A percentile compares a stretch with the other conserved stretches of the same genome.
phyloP scores from a whole-genome alignment of 31 red algal genomes.

The Porphyra umbilicalis region DNA sequence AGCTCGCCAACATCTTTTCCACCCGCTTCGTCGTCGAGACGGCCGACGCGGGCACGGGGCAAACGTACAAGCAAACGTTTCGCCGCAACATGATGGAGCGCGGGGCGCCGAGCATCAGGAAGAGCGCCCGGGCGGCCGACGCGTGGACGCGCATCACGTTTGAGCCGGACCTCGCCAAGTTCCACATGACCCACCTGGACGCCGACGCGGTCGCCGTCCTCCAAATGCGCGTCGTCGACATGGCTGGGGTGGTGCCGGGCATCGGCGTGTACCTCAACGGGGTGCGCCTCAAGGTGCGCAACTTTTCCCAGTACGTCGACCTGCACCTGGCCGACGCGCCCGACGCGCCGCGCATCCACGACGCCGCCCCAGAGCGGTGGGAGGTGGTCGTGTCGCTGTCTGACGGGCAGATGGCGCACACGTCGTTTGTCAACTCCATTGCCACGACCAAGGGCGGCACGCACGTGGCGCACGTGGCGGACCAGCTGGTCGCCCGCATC shows the following conservation, averaged over 20 bases:
- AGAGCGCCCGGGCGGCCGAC: slow-evolving; percentile 44
- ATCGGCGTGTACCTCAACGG: slow-evolving; percentile 88
- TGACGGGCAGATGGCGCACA: slow-evolving; percentile 81
- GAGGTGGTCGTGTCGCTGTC: slow-evolving; percentile 80
- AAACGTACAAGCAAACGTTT: slow-evolving; percentile 88
- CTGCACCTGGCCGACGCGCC: slow-evolving; percentile 49
- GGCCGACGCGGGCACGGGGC: slow-evolving; percentile 62
- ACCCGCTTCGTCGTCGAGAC: slow-evolving; percentile 93
- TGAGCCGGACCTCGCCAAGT: slow-evolving; percentile 85
- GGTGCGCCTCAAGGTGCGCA: slow-evolving; percentile 45
- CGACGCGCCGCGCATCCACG: slow-evolving; percentile 43
- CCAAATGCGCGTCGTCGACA: slow-evolving; percentile 93
- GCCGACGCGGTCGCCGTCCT: slow-evolving; percentile 78
- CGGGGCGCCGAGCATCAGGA: slow-evolving; percentile 68
- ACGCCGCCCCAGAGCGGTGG: slow-evolving; percentile 75
- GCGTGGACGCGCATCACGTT: slow-evolving; percentile 89
- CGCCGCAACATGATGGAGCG: slow-evolving; percentile 85
- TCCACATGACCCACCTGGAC: slow-evolving; percentile 78
- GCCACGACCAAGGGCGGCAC: slow-evolving; percentile 98
- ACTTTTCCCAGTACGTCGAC: slow-evolving; percentile 85
- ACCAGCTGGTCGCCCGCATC: slow-evolving; percentile 72
- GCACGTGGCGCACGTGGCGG: slow-evolving; percentile 86
- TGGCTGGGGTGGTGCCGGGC: slow-evolving; percentile 76
- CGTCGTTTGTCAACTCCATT: slow-evolving; percentile 98
- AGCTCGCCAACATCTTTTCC: slow-evolving; percentile 99